These are phyloP conservation scores for Alnus glutinosa DNA, from an alignment of 306 rosid genomes.

Conservation along the genomic window DNA sequence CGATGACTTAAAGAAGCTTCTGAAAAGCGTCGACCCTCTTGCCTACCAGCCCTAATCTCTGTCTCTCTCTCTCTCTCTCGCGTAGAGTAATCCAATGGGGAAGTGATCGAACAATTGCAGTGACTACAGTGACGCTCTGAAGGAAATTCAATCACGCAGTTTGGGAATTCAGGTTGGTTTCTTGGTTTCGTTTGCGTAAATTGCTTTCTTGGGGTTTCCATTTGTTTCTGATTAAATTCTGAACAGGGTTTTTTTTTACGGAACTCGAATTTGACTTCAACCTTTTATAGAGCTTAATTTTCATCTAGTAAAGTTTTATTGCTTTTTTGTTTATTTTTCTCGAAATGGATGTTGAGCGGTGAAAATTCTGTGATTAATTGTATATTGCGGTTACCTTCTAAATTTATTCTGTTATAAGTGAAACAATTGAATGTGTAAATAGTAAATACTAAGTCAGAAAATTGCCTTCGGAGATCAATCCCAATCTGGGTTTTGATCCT, in stretches of 20 bases:
- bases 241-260: background rate
- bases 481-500: conserved; percentile 22
- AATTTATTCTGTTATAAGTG: conserved; percentile 25
- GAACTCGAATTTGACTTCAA: conserved; percentile 30
- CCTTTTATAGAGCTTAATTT: background rate
- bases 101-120: conserved; percentile 25
- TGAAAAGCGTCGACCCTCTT: conserved; percentile 20
- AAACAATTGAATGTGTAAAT: conserved; percentile 9
- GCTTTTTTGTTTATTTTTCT: conserved; percentile 5
- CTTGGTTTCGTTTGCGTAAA: conserved; percentile 16
- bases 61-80: background rate
- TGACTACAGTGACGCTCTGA: conserved; percentile 13
- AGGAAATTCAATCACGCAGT: conserved; percentile 12
- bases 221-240: conserved; percentile 26
- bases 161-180: conserved; percentile 34
- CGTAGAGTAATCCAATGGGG: conserved; percentile 10
- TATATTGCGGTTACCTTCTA: background rate
- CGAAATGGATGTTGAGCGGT: conserved; percentile 20
- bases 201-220: background rate
- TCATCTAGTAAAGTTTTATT: background rate
- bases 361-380: conserved; percentile 6
- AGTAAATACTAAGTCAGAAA: conserved; percentile 1
- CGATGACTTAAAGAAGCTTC: conserved; percentile 43
- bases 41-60: conserved; percentile 45
- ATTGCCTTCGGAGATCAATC: conserved; percentile 1